Evolutionary conservation across 2,329 filamentous ascomycete genomes (phyloP).

Genomic region (Byssochlamys sp.): DNA sequence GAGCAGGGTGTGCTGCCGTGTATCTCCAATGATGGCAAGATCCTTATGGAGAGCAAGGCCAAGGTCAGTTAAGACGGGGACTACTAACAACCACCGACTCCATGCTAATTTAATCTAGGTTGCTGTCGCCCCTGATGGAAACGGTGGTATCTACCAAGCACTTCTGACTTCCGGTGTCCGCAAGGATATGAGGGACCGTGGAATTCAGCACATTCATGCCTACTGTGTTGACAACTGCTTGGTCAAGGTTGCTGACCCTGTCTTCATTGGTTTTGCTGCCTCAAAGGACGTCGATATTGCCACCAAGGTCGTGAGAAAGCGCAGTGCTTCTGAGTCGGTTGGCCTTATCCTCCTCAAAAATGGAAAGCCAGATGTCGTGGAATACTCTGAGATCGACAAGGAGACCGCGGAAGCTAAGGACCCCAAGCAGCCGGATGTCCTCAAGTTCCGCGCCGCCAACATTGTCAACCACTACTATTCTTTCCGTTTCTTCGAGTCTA

Average conservation of each 20-base stretch:
- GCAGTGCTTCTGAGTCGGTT: conserved; percentile 88
- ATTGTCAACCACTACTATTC: conserved; percentile 99
- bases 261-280: conserved; percentile 89
- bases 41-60: conserved; percentile 79
- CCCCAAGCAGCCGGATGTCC: conserved; percentile 63
- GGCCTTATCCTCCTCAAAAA: conserved; percentile 92
- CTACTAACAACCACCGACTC: not conserved
- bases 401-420: conserved; percentile 85
- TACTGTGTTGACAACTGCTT: conserved; percentile 99
- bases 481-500: conserved; percentile 80
- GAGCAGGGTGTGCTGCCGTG: conserved; percentile 95
- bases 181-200: conserved; percentile 76
- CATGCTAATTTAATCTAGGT: conserved; percentile 39
- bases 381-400: conserved; percentile 93
- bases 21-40: conserved; percentile 96
- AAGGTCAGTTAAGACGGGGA: conserved; percentile 46
- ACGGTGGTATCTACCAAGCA: conserved; percentile 92
- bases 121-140: conserved; percentile 91
- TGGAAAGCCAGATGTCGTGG: conserved; percentile 90
- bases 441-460: conserved; percentile 96
- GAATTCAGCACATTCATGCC: conserved; percentile 87
- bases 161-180: conserved; percentile 71
- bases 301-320: conserved; percentile 98
- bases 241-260: conserved; percentile 94
- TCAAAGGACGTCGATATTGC: conserved; percentile 85